Conservation (phyloP, 2,329 filamentous ascomycete species). For the Cladophialophora bantiana region DNA sequence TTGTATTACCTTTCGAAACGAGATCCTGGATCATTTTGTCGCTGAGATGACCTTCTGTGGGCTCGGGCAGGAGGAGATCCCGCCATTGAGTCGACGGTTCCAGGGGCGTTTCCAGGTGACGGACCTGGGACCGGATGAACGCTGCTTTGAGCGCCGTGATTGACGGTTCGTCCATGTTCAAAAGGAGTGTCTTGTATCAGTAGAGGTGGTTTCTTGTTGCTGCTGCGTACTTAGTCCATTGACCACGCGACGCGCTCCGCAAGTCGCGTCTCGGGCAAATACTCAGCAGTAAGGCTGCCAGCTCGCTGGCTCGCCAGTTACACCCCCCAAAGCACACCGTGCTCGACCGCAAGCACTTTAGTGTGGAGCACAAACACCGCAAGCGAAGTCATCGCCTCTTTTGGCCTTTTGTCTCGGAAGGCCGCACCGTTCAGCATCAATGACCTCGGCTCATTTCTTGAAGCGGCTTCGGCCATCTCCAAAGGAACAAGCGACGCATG, state of each 20-base stretch:
- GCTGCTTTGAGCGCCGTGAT: constrained; percentile 59
- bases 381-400: background rate
- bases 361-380: background rate
- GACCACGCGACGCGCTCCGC: background rate
- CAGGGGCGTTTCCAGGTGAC: constrained; percentile 58
- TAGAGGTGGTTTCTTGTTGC: background rate
- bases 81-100: constrained; percentile 57
- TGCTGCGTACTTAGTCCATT: background rate
- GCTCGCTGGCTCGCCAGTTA: no score
- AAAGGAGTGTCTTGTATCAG: background rate
- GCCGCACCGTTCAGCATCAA: background rate
- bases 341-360: no score
- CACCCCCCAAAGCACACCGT: no score
- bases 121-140: constrained; percentile 60
- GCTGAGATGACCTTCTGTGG: constrained; percentile 54
- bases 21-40: constrained; percentile 59
- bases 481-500: background rate
- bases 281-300: background rate
- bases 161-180: constrained; percentile 45
- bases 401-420: background rate
- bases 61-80: constrained; percentile 50
- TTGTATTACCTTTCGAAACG: constrained; percentile 56
- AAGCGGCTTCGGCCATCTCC: constrained; percentile 9
- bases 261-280: background rate
- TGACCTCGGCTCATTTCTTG: constrained; percentile 4